Conservation (phyloP, 768 basidiomycete species). For the Tremella yokohamensis region DNA sequence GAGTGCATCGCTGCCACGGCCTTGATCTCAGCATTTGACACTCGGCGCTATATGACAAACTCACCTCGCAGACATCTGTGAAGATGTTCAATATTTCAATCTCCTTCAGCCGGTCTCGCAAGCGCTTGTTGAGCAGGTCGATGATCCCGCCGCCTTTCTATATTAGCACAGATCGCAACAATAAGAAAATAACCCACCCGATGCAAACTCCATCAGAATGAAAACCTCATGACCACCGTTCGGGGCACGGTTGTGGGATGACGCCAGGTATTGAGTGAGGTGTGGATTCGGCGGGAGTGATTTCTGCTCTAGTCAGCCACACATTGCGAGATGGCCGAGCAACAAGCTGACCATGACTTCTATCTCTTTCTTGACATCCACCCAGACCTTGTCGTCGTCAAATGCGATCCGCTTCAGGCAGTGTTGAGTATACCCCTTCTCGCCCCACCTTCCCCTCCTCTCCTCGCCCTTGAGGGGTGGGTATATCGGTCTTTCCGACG, state of each 20-base stretch:
- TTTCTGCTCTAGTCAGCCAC: conserved; percentile 55
- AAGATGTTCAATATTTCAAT: conserved; percentile 97
- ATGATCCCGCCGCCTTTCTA: conserved; percentile 88
- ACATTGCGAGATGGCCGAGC: neutral
- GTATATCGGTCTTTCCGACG: conserved; percentile 71
- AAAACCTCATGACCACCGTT: conserved; percentile 90
- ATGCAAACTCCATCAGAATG: conserved; percentile 97
- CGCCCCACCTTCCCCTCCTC: conserved; percentile 41
- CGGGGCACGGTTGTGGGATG: conserved; percentile 79
- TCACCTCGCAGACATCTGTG: conserved; percentile 83
- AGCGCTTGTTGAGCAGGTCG: conserved; percentile 97
- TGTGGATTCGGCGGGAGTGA: conserved; percentile 88
- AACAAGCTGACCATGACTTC: conserved; percentile 88
- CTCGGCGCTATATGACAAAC: neutral
- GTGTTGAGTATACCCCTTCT: conserved; percentile 83
- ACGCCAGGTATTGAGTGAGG: conserved; percentile 93
- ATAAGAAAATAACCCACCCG: conserved; percentile 58
- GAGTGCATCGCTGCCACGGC: conserved; percentile 96
- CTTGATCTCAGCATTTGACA: conserved; percentile 18
- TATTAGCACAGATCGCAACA: conserved; percentile 6
- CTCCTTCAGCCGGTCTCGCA: conserved; percentile 90
- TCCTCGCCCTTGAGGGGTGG: conserved; percentile 29
- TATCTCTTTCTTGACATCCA: conserved; percentile 94
- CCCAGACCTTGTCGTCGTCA: conserved; percentile 78
- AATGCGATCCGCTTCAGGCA: conserved; percentile 96